Base-by-base conservation (phyloP, 345 rosid genomes). In the Sonneratia caseolaris region DNA sequence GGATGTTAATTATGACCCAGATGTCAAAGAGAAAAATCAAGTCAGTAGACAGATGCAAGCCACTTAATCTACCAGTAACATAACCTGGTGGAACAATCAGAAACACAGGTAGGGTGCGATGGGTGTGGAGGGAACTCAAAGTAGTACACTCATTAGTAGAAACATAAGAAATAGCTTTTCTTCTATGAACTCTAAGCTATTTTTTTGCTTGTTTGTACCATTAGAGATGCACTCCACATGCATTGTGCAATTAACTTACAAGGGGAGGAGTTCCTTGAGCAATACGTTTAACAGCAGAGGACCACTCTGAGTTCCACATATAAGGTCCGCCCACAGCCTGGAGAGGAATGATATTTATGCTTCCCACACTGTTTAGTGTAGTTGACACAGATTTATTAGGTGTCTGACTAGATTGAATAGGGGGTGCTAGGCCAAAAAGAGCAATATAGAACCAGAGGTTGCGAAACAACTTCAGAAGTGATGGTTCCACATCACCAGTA, bases 201-300 rank as follows among this genome's bases (percentile, higher is more conserved):
- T 8, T n/a, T n/a, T 21, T n/a, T 1, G 15, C 32, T 40, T 18
- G 14, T 37, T 13, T 67, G 18, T 7, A 45, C 16, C 48, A 67
- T 5, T 38, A 38, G 32, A 47, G n/a, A 38, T 37, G 51, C 47
- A 21, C 2, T 64, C 47, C 42, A 66, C 14, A 43, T 12, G 70
- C 53, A 45, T 57, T 55, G 18, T 68, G 27, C 66, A 73, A 64
- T 42, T 73, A 38, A 87, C 98, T 87, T 88, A 94, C 98, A 81
- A 94, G 97, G 69, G 99, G 91, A 81, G 99, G 99, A 74, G 99
- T 90, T 82, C 99, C 98, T 86, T 82, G 96, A 77, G 99, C 91
- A 83, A 95, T 92, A 48, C 79, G 90, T 82, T 92, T 86, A 77
- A 92, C 94, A 62, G 99, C 98, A 78, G 89, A 80, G 62, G 86